A percentile compares a stretch with the other conserved stretches of the same genome.
phyloP scores from a whole-genome alignment of 2,329 filamentous ascomycete genomes.

The Neophaeococcomyces mojaviensis region DNA sequence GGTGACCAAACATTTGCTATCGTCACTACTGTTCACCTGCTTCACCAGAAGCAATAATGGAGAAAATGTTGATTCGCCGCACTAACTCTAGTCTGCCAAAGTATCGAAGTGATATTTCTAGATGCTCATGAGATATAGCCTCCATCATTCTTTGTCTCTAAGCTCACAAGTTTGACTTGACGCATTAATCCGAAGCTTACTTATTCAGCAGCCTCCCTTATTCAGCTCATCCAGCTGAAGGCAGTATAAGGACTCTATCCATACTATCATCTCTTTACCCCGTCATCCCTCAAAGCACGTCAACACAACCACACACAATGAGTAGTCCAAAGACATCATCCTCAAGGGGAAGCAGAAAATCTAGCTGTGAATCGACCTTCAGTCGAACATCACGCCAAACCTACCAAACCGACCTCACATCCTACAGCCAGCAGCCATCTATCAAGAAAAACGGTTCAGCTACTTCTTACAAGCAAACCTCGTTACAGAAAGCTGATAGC shows the following conservation, averaged over 20 bases:
- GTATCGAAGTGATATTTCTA: background rate
- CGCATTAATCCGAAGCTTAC: background rate
- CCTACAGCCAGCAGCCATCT: constrained; percentile 16
- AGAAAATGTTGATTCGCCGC: background rate
- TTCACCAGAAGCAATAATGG: constrained; percentile 1
- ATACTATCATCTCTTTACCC: background rate
- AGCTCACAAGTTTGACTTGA: background rate
- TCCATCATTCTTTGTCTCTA: background rate
- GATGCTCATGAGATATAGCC: background rate
- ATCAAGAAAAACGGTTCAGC: constrained; percentile 11
- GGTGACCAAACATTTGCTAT: background rate
- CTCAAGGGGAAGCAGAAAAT: constrained; percentile 15
- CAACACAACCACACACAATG: constrained; percentile 1
- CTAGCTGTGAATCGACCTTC: constrained; percentile 9
- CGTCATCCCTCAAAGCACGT: background rate
- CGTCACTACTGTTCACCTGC: background rate
- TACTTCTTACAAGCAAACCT: constrained; percentile 10
- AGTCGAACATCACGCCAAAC: constrained; percentile 14
- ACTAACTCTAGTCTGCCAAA: background rate
- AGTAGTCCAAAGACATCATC: constrained; percentile 8
- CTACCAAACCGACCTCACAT: constrained; percentile 20
- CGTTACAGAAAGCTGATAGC: constrained; percentile 3
- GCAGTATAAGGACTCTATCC: constrained; percentile 4
- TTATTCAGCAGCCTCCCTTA: background rate
- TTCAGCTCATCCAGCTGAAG: background rate